Evolutionary conservation across 2,329 filamentous ascomycete species (phyloP).

Genomic region (Claviceps sp.): DNA sequence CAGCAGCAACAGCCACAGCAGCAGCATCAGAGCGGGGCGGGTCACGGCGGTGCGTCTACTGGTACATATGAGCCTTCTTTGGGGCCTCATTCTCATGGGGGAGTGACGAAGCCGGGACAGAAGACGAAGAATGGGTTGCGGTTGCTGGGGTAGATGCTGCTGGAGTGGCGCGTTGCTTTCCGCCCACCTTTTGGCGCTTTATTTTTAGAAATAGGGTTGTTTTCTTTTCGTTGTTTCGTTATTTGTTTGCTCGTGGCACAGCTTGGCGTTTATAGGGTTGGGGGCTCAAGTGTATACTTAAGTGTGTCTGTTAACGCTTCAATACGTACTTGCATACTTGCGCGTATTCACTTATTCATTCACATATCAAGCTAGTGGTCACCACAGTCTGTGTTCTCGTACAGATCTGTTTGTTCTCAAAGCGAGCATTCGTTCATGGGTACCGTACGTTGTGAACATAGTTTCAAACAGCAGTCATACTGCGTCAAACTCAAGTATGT

Average conservation of each 20-base stretch:
- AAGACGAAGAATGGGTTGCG: constrained; percentile 56
- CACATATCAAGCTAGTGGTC: no score
- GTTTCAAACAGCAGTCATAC: no score
- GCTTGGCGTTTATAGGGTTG: not conserved
- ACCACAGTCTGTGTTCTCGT: no score
- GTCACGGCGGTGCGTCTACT: constrained; percentile 12
- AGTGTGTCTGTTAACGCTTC: no score
- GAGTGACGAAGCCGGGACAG: constrained; percentile 47
- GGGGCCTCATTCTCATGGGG: constrained; percentile 34
- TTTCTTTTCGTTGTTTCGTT: not conserved
- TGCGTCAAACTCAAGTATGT: no score
- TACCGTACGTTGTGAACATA: no score
- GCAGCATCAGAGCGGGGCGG: constrained; percentile 10
- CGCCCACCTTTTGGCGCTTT: no score
- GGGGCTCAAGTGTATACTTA: not conserved
- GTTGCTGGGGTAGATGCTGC: constrained; percentile 36
- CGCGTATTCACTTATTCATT: no score
- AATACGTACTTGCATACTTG: no score
- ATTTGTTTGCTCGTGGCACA: not conserved
- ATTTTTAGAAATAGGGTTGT: not conserved
- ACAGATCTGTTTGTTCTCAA: no score
- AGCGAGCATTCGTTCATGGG: no score
- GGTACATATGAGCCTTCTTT: constrained; percentile 35
- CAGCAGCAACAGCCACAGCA: not conserved
- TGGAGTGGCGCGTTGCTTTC: not conserved